A percentile compares a stretch with the other conserved stretches of the same genome.
phyloP scores from a whole-genome alignment of 148 eudicot genomes.

The Amaranthus cruentus region DNA sequence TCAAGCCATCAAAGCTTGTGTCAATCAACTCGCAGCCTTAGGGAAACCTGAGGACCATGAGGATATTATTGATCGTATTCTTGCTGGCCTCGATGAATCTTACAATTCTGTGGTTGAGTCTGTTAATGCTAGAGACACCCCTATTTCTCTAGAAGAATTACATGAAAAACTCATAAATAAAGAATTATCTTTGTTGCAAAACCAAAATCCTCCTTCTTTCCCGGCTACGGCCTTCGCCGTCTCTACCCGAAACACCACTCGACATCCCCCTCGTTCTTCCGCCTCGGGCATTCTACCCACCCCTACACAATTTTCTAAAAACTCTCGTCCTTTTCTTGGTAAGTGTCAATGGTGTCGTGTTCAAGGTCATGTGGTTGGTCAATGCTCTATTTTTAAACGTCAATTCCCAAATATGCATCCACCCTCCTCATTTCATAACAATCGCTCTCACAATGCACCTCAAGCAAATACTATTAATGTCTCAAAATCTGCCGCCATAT shows the following conservation, averaged over 20 bases:
- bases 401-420: background rate
- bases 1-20: background rate
- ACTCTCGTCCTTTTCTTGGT: background rate
- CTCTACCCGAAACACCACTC: background rate
- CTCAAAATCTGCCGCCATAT: background rate
- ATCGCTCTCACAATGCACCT: too few relatives aligned
- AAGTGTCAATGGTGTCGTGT: conserved; percentile 2
- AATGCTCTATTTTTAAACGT: background rate
- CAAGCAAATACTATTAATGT: background rate
- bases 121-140: too few relatives aligned
- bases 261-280: background rate
- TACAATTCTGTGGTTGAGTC: conserved; percentile 11
- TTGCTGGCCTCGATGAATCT: background rate
- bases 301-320: background rate
- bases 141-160: conserved; percentile 8
- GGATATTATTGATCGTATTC: background rate
- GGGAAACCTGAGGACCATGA: background rate
- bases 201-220: background rate
- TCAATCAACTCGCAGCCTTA: background rate
- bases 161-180: conserved; percentile 8
- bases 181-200: background rate
- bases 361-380: background rate
- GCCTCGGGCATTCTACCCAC: background rate
- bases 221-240: background rate
- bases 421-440: background rate